Evolutionary conservation across 2,329 filamentous ascomycete genomes (phyloP).

Genomic region (Fusarium sterilihyphosum): DNA sequence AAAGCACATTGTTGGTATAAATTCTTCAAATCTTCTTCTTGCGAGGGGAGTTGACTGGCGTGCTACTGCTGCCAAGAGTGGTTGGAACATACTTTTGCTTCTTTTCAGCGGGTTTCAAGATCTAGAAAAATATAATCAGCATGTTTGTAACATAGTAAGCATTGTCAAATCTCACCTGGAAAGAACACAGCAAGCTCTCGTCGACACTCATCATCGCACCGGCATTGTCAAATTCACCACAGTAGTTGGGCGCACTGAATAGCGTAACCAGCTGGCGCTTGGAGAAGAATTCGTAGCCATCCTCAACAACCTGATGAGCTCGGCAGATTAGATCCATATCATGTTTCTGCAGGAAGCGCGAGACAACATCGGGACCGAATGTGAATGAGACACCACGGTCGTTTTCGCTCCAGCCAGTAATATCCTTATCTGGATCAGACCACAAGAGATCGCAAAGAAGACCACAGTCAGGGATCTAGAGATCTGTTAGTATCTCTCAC

Average conservation of each 20-base stretch:
- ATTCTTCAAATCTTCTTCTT: constrained; percentile 41
- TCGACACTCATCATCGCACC: constrained; percentile 99
- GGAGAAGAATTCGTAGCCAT: constrained; percentile 99
- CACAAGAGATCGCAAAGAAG: constrained; percentile 96
- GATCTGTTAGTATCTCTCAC: constrained; percentile 13
- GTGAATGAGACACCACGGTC: constrained; percentile 99
- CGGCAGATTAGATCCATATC: constrained; percentile 99
- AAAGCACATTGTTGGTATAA: constrained; percentile 73
- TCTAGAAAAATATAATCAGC: constrained; percentile 61
- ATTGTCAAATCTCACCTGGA: constrained; percentile 74
- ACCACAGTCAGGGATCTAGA: constrained; percentile 95
- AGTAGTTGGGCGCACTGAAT: constrained; percentile 99
- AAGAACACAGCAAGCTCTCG: constrained; percentile 97
- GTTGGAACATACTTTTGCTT: constrained; percentile 99
- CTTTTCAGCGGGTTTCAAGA: constrained; percentile 99
- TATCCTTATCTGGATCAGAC: constrained; percentile 99
- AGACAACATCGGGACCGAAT: constrained; percentile 96
- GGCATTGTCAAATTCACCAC: constrained; percentile 98
- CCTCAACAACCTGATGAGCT: constrained; percentile 98
- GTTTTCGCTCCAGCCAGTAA: constrained; percentile 99
- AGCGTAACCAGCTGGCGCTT: constrained; percentile 97
- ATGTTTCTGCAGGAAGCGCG: constrained; percentile 97
- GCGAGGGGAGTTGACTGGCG: constrained; percentile 38
- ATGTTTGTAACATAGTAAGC: not conserved
- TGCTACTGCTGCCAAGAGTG: constrained; percentile 68